phyloP scores from a whole-genome alignment of 2,329 filamentous ascomycete genomes.

The Botryosphaeria dothidea region DNA sequence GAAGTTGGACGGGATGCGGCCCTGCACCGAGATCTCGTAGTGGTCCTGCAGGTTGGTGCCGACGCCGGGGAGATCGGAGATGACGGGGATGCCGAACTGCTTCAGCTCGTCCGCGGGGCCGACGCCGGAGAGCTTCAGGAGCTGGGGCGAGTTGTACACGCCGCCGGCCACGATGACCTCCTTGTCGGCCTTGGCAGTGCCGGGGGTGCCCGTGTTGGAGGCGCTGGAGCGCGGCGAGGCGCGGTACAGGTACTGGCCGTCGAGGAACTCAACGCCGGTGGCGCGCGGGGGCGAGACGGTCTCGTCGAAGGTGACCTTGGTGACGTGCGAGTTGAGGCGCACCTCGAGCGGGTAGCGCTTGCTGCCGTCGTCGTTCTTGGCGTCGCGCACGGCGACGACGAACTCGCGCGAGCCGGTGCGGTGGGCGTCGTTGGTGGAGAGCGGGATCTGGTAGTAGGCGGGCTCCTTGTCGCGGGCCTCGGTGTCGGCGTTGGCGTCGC shows the following conservation, averaged over 20 bases:
- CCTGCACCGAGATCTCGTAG: constrained; percentile 56
- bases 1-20: constrained; percentile 42
- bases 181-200: constrained; percentile 43
- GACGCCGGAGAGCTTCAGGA: constrained; percentile 66
- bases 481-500: constrained; percentile 54
- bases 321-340: constrained; percentile 62
- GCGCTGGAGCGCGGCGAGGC: constrained; percentile 35
- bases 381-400: constrained; percentile 53
- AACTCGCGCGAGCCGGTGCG: constrained; percentile 60
- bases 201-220: constrained; percentile 35
- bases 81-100: constrained; percentile 53
- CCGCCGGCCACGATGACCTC: constrained; percentile 53
- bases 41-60: constrained; percentile 67
- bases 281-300: constrained; percentile 58
- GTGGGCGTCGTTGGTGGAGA: constrained; percentile 49
- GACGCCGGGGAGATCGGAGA: constrained; percentile 62
- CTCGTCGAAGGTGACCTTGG: constrained; percentile 66
- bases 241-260: constrained; percentile 40
- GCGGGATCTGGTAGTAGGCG: constrained; percentile 60
- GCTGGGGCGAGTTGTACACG: constrained; percentile 64
- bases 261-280: constrained; percentile 45
- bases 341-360: constrained; percentile 60
- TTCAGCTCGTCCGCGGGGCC: constrained; percentile 57
- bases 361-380: constrained; percentile 50
- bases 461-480: constrained; percentile 47